Evolutionary conservation across 1,284 basidiomycete species (phyloP).

Genomic region (Ustilago sp.): DNA sequence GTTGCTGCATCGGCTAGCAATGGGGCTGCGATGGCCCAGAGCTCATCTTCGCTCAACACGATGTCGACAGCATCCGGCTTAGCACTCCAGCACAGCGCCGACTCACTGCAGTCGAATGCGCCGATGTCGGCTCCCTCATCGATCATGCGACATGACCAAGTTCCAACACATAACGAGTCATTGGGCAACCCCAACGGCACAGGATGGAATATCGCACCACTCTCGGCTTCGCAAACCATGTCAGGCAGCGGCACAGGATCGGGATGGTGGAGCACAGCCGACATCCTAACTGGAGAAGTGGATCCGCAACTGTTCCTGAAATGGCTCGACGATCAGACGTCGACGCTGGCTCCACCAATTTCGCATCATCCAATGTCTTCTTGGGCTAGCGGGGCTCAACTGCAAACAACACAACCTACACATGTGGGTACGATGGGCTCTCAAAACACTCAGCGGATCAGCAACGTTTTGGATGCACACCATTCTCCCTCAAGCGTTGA

Average conservation of each 20-base stretch:
- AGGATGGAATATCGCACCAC: conserved; percentile 14
- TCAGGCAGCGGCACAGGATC: conserved; percentile 31
- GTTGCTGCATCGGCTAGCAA: background rate
- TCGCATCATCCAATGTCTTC: conserved; percentile 46
- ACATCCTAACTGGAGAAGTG: conserved; percentile 48
- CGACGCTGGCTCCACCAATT: conserved; percentile 36
- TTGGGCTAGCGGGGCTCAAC: conserved; percentile 29
- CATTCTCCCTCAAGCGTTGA: conserved; percentile 19
- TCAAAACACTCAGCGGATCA: conserved; percentile 15
- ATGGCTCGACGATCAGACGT: conserved; percentile 53
- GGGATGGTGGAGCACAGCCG: conserved; percentile 51
- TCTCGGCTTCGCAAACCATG: conserved; percentile 12
- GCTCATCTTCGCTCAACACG: background rate
- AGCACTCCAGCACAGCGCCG: background rate
- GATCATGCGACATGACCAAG: background rate
- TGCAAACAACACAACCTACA: background rate
- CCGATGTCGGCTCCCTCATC: background rate
- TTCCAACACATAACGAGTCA: background rate
- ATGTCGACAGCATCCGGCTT: background rate
- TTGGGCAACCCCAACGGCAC: conserved; percentile 9
- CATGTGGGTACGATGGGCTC: conserved; percentile 1
- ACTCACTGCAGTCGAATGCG: background rate
- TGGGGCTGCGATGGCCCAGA: background rate
- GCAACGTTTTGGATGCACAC: conserved; percentile 17
- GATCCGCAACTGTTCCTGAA: conserved; percentile 50